A percentile compares a stretch with the other conserved stretches of the same genome.
Evolutionary conservation across 2,329 filamentous ascomycete genomes (phyloP).

Genomic region (Erysiphe pulchra): DNA sequence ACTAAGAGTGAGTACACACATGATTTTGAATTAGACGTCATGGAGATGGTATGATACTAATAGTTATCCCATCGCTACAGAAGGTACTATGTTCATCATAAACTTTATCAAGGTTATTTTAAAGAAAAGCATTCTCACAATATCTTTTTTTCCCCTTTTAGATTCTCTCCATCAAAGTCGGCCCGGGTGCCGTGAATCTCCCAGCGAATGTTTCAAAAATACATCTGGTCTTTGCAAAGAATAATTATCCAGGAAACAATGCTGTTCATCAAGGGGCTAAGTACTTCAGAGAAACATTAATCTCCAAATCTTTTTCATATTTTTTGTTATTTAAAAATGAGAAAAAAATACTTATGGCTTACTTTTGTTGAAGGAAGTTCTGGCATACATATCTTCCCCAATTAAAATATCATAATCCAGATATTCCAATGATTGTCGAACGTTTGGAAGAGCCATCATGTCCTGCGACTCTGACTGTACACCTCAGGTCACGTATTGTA

Average conservation of each 20-base stretch:
- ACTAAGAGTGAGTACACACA: background rate
- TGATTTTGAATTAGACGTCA: background rate
- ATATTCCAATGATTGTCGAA: constrained; percentile 58
- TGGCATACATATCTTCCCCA: constrained; percentile 62
- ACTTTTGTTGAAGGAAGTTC: constrained; percentile 42
- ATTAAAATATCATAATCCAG: constrained; percentile 85
- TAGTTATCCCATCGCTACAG: background rate
- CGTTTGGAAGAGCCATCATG: constrained; percentile 31
- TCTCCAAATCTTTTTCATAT: background rate
- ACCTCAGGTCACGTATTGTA: constrained; percentile 18
- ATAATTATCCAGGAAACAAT: constrained; percentile 34
- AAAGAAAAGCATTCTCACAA: background rate
- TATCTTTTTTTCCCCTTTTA: constrained; percentile 15
- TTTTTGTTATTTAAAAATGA: background rate
- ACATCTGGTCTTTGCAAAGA: constrained; percentile 44
- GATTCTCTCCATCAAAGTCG: constrained; percentile 52
- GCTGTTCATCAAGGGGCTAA: background rate
- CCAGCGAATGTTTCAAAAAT: constrained; percentile 51
- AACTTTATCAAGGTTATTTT: background rate
- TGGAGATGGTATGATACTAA: background rate
- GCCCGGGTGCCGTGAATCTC: constrained; percentile 60
- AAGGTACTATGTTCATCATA: background rate
- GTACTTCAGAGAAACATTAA: constrained; percentile 39
- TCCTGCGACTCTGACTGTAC: constrained; percentile 37
- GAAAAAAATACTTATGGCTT: background rate